Conservation (phyloP, 176 grass and related monocot species). For the Avena sativa region DNA sequence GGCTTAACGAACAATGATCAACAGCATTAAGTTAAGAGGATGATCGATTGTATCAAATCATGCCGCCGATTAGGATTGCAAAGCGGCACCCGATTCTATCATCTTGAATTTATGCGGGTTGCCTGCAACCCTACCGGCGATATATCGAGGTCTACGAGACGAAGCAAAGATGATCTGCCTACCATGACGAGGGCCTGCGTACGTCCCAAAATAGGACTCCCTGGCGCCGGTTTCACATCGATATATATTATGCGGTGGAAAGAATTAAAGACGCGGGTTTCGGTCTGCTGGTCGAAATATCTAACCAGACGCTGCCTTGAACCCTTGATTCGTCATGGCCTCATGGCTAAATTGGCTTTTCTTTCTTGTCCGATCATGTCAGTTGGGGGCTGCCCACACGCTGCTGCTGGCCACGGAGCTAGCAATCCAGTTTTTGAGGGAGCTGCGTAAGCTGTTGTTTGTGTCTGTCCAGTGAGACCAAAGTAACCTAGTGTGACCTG, state of each 20-base stretch:
- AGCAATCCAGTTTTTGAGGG: background rate
- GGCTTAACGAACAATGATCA: background rate
- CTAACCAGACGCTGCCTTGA: background rate
- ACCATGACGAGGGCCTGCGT: background rate
- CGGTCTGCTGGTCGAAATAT: background rate
- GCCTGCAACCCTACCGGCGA: background rate
- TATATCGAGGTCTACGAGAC: background rate
- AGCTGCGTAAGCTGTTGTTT: background rate
- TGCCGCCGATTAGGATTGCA: background rate
- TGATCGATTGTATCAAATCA: background rate
- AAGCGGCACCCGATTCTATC: too few species aligned
- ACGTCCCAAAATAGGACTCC: background rate
- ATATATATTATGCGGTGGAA: slow-evolving; percentile 20
- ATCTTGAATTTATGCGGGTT: too few species aligned
- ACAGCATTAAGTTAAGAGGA: background rate
- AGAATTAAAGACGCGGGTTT: background rate
- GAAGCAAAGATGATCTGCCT: slow-evolving; percentile 42
- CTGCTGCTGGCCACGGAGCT: background rate
- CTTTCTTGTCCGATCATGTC: background rate
- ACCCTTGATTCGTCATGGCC: background rate
- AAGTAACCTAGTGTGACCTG: background rate
- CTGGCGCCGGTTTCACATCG: slow-evolving; percentile 2
- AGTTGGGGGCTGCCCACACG: background rate
- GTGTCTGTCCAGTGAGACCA: background rate
- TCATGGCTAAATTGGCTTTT: background rate